Evolutionary conservation across 2,329 filamentous ascomycete genomes (phyloP).

Genomic region (Colletotrichum sp.): DNA sequence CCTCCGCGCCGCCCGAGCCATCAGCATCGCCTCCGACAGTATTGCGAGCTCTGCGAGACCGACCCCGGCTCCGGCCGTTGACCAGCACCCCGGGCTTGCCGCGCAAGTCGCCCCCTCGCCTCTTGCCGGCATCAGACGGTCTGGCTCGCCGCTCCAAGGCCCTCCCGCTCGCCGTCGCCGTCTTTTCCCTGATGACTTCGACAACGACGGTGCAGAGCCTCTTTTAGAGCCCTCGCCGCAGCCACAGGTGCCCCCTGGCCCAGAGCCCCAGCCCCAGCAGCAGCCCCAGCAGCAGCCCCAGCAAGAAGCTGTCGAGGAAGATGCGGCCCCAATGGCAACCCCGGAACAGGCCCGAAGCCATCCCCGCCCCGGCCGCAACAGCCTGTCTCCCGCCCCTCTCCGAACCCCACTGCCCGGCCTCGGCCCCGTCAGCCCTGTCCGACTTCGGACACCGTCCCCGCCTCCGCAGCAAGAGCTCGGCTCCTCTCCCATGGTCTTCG

Average conservation of each 20-base stretch:
- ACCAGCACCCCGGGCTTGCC: neutral
- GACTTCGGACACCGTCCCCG: neutral
- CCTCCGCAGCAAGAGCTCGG: neutral
- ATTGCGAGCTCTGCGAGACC: neutral
- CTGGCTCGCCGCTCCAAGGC: neutral
- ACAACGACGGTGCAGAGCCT: neutral
- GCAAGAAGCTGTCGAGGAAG: neutral
- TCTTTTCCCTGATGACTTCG: neutral
- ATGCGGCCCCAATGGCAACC: neutral
- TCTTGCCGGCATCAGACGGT: neutral
- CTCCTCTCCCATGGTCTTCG: neutral
- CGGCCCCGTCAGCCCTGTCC: neutral
- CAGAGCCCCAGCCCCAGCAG: neutral
- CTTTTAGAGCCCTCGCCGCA: neutral
- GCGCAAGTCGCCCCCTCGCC: neutral
- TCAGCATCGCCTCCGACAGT: neutral
- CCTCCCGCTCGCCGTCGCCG: neutral
- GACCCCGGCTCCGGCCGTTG: neutral
- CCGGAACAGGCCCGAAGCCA: neutral
- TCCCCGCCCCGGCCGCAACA: neutral
- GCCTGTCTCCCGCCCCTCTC: neutral
- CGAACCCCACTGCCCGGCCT: neutral
- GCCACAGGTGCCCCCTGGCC: neutral
- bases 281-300: neutral
- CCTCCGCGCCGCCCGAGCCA: neutral